These are phyloP conservation scores for Dictyostelium intermedium DNA, from an alignment of 78 protist genomes.

Conservation along the genomic window DNA sequence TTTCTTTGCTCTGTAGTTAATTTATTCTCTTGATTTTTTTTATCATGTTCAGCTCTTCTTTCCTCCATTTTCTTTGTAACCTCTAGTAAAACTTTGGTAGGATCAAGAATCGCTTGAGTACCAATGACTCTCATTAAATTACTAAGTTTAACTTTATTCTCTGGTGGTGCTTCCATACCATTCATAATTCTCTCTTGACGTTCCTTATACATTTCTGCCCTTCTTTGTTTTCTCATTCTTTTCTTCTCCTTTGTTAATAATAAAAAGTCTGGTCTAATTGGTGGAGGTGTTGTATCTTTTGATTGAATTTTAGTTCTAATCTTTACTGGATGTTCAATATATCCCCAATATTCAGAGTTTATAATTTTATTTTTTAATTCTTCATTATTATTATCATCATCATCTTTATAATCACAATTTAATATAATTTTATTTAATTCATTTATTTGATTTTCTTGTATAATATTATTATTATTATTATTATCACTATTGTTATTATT, in stretches of 20 bases:
- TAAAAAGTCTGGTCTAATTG: slow-evolving; percentile 40
- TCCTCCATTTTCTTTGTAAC: slow-evolving; percentile 50
- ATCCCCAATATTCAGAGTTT: slow-evolving; percentile 34
- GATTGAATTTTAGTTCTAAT: slow-evolving; percentile 36
- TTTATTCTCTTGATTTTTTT: slow-evolving; percentile 32
- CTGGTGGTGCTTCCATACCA: slow-evolving; percentile 83
- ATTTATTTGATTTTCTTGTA: not conserved
- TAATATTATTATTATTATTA: not conserved
- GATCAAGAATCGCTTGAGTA: slow-evolving; percentile 70
- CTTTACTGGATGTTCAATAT: slow-evolving; percentile 86
- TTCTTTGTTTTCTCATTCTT: slow-evolving; percentile 55
- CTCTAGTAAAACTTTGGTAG: slow-evolving; percentile 33
- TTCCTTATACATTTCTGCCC: slow-evolving; percentile 56
- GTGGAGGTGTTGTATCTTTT: slow-evolving; percentile 8
- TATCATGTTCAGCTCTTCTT: slow-evolving; percentile 15
- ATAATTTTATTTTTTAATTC: not conserved
- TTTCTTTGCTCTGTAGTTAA: slow-evolving; percentile 65
- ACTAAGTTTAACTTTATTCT: slow-evolving; percentile 77
- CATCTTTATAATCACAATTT: not conserved
- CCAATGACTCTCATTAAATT: slow-evolving; percentile 80
- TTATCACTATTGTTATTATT: not conserved
- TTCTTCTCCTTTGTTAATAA: slow-evolving; percentile 70
- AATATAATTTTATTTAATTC: not conserved
- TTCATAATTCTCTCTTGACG: slow-evolving; percentile 63
- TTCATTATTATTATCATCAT: not conserved